Percentiles rank a stretch among this genome's conserved stretches.
These are phyloP conservation scores for Yamadazyma blattariae DNA, from an alignment of 1,139 yeast genomes.

Conservation along the genomic window DNA sequence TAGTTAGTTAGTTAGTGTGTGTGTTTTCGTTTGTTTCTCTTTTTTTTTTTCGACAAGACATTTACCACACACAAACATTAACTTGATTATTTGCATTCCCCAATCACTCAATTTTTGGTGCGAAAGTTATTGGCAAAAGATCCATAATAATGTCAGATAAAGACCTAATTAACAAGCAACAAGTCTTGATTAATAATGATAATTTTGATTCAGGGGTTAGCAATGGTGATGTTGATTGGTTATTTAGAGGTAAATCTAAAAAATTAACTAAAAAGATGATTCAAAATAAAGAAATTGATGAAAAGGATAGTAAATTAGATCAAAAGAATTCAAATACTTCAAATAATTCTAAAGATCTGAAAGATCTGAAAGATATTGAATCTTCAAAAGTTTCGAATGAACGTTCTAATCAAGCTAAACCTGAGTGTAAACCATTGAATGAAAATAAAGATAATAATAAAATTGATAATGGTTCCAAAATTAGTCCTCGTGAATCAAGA, in stretches of 20 bases:
- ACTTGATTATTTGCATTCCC: no score
- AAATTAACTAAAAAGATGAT: conserved; percentile 40
- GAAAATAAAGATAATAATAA: neutral
- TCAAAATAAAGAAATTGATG: conserved; percentile 9
- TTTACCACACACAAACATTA: no score
- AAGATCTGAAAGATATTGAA: neutral
- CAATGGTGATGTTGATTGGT: conserved; percentile 76
- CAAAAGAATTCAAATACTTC: neutral
- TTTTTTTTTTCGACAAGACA: no score
- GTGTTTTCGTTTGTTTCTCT: no score
- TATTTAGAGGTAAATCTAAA: conserved; percentile 64
- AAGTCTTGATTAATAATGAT: conserved; percentile 6
- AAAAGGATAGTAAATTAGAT: conserved; percentile 2
- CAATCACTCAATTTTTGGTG: no score
- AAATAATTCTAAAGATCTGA: neutral
- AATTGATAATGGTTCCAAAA: no score
- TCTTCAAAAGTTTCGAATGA: neutral
- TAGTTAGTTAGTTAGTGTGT: no score
- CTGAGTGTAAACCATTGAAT: neutral
- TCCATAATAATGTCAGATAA: conserved; percentile 4
- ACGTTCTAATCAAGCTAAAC: neutral
- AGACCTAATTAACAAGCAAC: conserved; percentile 4
- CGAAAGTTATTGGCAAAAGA: no score
- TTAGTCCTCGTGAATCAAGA: no score
- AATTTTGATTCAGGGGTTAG: conserved; percentile 52